Percentiles rank a stretch among this genome's conserved stretches.
phyloP scores from a whole-genome alignment of 352 stramenopile genomes.

The Elongisporangium anandrum region DNA sequence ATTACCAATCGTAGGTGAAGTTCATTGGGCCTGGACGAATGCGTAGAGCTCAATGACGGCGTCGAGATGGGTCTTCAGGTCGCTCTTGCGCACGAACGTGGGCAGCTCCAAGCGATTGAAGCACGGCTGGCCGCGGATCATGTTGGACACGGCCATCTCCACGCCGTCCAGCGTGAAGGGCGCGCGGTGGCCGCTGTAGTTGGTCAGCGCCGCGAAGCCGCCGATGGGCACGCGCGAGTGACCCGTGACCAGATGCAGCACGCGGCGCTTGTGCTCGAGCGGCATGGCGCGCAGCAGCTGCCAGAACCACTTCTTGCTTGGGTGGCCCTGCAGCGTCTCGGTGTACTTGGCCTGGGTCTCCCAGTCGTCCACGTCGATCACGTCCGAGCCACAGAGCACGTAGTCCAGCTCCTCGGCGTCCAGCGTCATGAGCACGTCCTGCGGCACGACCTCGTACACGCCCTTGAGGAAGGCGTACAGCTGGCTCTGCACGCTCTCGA shows the following conservation, averaged over 20 bases:
- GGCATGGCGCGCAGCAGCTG: constrained; percentile 45
- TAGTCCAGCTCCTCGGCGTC: constrained; percentile 92
- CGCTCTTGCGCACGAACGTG: constrained; percentile 66
- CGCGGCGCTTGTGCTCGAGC: constrained; percentile 8
- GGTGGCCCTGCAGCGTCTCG: background rate
- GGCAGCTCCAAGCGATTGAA: constrained; percentile 69
- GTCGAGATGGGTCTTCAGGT: constrained; percentile 45
- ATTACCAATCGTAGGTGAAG: background rate
- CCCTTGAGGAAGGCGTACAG: background rate
- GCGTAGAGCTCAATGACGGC: constrained; percentile 56
- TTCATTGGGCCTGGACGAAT: constrained; percentile 19
- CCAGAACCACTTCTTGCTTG: constrained; percentile 7
- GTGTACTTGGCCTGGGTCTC: constrained; percentile 47
- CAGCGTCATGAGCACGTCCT: constrained; percentile 85
- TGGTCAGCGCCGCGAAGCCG: constrained; percentile 12
- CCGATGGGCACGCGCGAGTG: constrained; percentile 17
- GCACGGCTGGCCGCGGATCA: constrained; percentile 5
- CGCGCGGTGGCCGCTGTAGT: constrained; percentile 10
- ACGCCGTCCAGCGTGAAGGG: constrained; percentile 12
- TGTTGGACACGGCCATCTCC: background rate
- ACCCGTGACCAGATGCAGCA: constrained; percentile 28
- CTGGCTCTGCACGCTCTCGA: constrained; percentile 49
- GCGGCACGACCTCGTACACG: constrained; percentile 86
- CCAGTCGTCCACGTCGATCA: constrained; percentile 71
- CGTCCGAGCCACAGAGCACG: constrained; percentile 48